phyloP scores from a whole-genome alignment of 139 green algal species.

The Chlamydomonas incerta region DNA sequence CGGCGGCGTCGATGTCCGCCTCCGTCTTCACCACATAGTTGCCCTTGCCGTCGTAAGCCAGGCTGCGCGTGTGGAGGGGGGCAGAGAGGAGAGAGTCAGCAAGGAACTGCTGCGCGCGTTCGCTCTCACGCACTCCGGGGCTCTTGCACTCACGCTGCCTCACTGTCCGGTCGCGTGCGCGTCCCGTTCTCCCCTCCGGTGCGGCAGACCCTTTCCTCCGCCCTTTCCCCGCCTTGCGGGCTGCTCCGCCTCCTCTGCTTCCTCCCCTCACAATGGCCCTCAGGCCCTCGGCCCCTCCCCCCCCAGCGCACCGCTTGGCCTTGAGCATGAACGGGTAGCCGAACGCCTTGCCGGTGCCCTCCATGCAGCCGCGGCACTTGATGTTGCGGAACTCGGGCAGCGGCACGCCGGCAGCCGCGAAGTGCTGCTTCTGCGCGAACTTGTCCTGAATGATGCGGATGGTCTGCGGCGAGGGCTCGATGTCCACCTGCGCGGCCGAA shows the following conservation, averaged over 20 bases:
- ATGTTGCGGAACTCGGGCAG: conserved; percentile 84
- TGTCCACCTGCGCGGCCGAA: conserved; percentile 65
- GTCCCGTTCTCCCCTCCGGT: no score
- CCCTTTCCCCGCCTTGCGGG: background rate
- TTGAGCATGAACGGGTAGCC: conserved; percentile 98
- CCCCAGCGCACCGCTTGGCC: conserved; percentile 67
- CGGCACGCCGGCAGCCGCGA: conserved; percentile 78
- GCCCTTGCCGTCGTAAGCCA: conserved; percentile 95
- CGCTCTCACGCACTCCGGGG: no score
- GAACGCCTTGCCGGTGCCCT: conserved; percentile 66
- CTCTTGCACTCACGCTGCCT: no score
- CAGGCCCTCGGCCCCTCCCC: no score
- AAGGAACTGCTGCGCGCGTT: no score
- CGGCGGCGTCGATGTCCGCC: conserved; percentile 71
- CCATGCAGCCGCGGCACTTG: conserved; percentile 63
- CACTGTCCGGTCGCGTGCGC: no score
- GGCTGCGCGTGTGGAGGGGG: no score
- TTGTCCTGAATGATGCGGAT: conserved; percentile 93
- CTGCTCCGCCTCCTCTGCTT: background rate
- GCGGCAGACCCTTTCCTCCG: no score
- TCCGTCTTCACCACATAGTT: conserved; percentile 84
- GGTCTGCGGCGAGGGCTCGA: conserved; percentile 84
- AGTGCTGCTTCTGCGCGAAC: conserved; percentile 95
- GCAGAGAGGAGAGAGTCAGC: no score
- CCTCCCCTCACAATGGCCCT: no score